phyloP scores from a whole-genome alignment of 345 rosid genomes.

The Viola odorata region DNA sequence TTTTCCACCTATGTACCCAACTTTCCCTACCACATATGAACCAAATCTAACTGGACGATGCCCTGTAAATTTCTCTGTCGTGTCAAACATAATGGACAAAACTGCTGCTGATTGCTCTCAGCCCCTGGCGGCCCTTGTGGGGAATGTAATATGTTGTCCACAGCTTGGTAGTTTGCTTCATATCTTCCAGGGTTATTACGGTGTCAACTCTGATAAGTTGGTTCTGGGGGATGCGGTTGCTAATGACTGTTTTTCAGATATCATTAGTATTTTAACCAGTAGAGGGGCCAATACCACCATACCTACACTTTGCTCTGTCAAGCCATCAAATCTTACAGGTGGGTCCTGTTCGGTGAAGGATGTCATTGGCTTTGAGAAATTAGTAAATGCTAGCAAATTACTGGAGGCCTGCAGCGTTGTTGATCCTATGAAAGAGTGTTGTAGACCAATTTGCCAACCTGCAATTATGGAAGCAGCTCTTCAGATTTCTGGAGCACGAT shows the following conservation, averaged over 20 bases:
- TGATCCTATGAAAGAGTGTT: slow-evolving; percentile 91
- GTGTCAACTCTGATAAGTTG: slow-evolving; percentile 58
- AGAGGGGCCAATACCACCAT: slow-evolving; percentile 71
- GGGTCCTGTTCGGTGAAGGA: slow-evolving; percentile 85
- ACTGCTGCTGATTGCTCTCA: slow-evolving; percentile 83
- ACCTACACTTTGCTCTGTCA: slow-evolving; percentile 69
- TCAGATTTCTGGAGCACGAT: slow-evolving; percentile 56
- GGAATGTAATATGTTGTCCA: slow-evolving; percentile 92
- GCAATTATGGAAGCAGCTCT: slow-evolving; percentile 84
- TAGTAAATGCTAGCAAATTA: slow-evolving; percentile 67
- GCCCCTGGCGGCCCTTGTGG: slow-evolving; percentile 75
- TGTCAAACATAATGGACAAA: slow-evolving; percentile 54
- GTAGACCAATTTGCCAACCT: slow-evolving; percentile 82
- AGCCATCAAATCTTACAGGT: slow-evolving; percentile 77
- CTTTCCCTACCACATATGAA: slow-evolving; percentile 66
- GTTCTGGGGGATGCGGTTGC: slow-evolving; percentile 63
- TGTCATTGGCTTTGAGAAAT: slow-evolving; percentile 54
- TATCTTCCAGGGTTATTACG: slow-evolving; percentile 66
- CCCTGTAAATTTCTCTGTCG: slow-evolving; percentile 70
- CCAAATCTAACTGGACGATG: slow-evolving; percentile 89
- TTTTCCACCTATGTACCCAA: slow-evolving; percentile 77
- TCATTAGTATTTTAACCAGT: slow-evolving; percentile 74
- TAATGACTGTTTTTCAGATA: slow-evolving; percentile 93
- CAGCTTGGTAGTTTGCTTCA: slow-evolving; percentile 80
- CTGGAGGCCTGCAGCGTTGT: slow-evolving; percentile 73